Evolutionary conservation across 805 yeast species (phyloP).

Genomic region (Hanseniaspora valbyensis): DNA sequence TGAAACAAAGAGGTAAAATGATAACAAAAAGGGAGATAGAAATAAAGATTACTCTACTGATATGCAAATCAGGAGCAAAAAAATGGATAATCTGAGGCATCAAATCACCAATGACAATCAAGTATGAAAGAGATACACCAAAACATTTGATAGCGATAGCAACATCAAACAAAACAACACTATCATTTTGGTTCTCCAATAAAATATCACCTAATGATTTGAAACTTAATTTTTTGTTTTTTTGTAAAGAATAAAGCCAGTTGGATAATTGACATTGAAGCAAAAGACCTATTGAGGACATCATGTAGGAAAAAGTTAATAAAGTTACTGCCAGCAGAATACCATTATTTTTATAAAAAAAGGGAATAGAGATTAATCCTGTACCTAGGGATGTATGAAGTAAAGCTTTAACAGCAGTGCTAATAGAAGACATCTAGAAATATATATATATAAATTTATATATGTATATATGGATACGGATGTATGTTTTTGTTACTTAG

Average conservation of each 20-base stretch:
- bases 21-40: slow-evolving; percentile 40
- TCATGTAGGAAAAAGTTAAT: slow-evolving; percentile 25
- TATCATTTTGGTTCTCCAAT: slow-evolving; percentile 49
- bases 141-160: slow-evolving; percentile 64
- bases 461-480: too few species aligned
- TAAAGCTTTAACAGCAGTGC: slow-evolving; percentile 28
- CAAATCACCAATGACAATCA: slow-evolving; percentile 60
- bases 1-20: slow-evolving; percentile 49
- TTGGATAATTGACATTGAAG: slow-evolving; percentile 8
- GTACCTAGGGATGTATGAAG: slow-evolving; percentile 38
- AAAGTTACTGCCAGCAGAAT: slow-evolving; percentile 22
- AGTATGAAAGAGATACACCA: slow-evolving; percentile 57
- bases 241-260: slow-evolving; percentile 54
- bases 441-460: background rate
- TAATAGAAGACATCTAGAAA: slow-evolving; percentile 15
- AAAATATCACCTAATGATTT: slow-evolving; percentile 47
- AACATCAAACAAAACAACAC: slow-evolving; percentile 51
- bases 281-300: slow-evolving; percentile 14
- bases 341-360: slow-evolving; percentile 40
- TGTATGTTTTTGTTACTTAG: too few species aligned
- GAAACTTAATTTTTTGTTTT: slow-evolving; percentile 45
- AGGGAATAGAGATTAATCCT: slow-evolving; percentile 67
- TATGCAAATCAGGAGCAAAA: slow-evolving; percentile 28
- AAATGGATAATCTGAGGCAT: slow-evolving; percentile 39
- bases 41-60: slow-evolving; percentile 29